Evolutionary conservation across 306 rosid species (phyloP).

Genomic region (Elaeagnus macrophylla): DNA sequence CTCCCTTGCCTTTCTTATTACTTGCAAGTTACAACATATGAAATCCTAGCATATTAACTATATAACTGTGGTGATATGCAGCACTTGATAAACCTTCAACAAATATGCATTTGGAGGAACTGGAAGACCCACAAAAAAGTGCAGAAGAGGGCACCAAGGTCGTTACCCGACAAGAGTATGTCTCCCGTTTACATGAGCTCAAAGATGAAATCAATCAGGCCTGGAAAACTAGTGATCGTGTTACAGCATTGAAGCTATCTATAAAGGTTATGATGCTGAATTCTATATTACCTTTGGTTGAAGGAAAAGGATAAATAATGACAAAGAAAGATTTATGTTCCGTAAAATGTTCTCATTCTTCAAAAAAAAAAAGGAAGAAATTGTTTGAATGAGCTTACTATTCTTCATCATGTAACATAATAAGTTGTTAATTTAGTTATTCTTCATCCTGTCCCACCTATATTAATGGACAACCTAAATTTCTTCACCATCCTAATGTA

Average conservation of each 20-base stretch:
- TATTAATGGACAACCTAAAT: not conserved
- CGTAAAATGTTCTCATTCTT: no score
- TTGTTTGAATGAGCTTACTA: no score
- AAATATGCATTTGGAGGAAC: conserved; percentile 66
- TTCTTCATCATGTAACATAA: no score
- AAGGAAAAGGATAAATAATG: no score
- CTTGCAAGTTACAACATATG: not conserved
- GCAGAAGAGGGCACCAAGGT: conserved; percentile 59
- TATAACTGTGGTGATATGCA: conserved; percentile 29
- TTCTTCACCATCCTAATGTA: not conserved
- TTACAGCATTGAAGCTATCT: conserved; percentile 63
- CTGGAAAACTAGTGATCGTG: conserved; percentile 77
- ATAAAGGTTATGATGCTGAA: conserved; percentile 48
- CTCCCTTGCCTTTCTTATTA: conserved; percentile 10
- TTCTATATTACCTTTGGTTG: conserved; percentile 8
- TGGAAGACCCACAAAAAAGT: conserved; percentile 59
- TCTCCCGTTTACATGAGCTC: conserved; percentile 75
- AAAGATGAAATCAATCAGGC: conserved; percentile 72
- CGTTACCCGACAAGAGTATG: conserved; percentile 74
- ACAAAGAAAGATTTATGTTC: no score
- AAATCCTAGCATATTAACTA: no score
- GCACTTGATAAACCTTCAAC: conserved; percentile 63
- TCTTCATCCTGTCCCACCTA: no score
- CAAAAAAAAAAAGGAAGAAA: no score
- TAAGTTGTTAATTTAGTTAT: no score